phyloP scores from a whole-genome alignment of 2,329 filamentous ascomycete genomes.

The Penicillium occitanis region DNA sequence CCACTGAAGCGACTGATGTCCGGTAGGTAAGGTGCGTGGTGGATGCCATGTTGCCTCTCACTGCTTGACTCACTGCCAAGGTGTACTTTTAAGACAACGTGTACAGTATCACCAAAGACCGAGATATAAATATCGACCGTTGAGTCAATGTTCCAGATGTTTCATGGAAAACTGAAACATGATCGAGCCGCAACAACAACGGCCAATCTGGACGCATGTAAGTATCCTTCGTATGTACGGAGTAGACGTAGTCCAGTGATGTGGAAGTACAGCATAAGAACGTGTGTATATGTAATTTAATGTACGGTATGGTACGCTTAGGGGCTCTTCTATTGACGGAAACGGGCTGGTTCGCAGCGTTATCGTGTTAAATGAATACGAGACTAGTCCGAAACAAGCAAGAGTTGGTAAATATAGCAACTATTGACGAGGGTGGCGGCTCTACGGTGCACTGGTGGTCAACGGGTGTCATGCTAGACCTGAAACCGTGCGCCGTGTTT shows the following conservation, averaged over 20 bases:
- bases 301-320: not conserved
- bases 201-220: not conserved
- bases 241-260: not conserved
- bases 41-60: not conserved
- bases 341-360: not conserved
- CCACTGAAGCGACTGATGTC: not conserved
- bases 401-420: not conserved
- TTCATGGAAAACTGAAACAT: not conserved
- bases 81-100: not conserved
- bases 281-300: not conserved
- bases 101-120: not conserved
- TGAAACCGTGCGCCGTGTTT: slow-evolving; percentile 21
- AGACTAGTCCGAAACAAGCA: not conserved
- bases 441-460: not conserved
- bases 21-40: not conserved
- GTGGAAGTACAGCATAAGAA: not conserved
- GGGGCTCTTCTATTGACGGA: not conserved
- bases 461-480: slow-evolving; percentile 12
- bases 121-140: not conserved
- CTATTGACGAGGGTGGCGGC: slow-evolving; percentile 6
- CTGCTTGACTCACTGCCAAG: not conserved
- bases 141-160: slow-evolving; percentile 1
- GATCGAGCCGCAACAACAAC: slow-evolving; percentile 1
- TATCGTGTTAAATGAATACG: not conserved
- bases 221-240: no score